Conservation (phyloP, 2,329 filamentous ascomycete species). For the Calonectria naviculata region DNA sequence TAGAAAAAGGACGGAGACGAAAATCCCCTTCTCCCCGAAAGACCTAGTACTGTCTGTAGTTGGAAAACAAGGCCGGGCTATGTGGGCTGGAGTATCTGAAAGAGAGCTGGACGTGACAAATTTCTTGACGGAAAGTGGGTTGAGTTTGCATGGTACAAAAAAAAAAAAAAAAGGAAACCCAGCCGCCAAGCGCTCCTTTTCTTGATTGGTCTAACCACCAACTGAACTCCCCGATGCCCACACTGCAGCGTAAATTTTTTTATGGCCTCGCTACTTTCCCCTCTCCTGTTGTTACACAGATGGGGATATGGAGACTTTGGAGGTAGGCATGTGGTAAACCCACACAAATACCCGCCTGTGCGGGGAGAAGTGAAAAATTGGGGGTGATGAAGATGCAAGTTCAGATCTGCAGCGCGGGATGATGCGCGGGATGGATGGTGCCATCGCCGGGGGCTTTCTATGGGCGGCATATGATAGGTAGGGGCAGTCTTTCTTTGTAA, state of each 20-base stretch:
- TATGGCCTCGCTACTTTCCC: background rate
- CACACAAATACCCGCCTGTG: background rate
- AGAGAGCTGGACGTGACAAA: background rate
- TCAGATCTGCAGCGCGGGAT: conserved; percentile 28
- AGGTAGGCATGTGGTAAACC: background rate
- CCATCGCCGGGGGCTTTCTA: conserved; percentile 18
- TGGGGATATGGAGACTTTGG: background rate
- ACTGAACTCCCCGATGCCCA: background rate
- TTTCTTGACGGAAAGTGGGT: background rate
- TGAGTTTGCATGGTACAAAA: background rate
- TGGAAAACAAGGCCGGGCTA: background rate
- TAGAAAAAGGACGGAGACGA: background rate
- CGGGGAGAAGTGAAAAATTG: background rate
- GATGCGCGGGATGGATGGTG: conserved; percentile 28
- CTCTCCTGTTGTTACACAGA: background rate
- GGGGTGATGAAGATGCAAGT: conserved; percentile 8
- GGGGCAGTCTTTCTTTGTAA: conserved; percentile 4
- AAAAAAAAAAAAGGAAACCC: background rate
- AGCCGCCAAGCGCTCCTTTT: background rate
- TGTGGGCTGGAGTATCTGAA: background rate
- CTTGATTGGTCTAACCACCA: background rate
- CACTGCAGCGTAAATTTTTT: background rate
- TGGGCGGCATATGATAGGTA: conserved; percentile 24
- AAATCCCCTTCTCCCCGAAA: background rate
- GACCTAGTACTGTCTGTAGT: too few species aligned